Percentiles rank a stretch among this genome's conserved stretches.
These are phyloP conservation scores for Margaritispora aquatica DNA, from an alignment of 495 filamentous ascomycete genomes.

Conservation along the genomic window DNA sequence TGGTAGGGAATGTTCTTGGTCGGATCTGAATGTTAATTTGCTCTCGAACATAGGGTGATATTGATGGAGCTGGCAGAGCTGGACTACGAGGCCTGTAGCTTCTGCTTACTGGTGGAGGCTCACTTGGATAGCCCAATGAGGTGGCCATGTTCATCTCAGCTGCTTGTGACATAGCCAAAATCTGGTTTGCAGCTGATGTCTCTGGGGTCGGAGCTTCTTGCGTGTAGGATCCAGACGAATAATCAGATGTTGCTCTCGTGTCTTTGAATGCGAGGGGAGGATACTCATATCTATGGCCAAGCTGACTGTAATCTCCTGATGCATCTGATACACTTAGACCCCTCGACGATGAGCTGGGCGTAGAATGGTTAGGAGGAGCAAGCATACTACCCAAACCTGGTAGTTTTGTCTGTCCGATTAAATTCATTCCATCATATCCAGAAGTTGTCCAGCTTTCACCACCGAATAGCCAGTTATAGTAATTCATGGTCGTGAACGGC, in stretches of 20 bases:
- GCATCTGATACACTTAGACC: slow-evolving; percentile 1
- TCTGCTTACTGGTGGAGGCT: background rate
- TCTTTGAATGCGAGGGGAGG: background rate
- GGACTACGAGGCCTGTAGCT: background rate
- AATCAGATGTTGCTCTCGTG: background rate
- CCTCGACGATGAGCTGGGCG: background rate
- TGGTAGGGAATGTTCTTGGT: slow-evolving; percentile 20
- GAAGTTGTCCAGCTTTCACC: slow-evolving; percentile 18
- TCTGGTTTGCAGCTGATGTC: slow-evolving; percentile 15
- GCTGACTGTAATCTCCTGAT: slow-evolving; percentile 4
- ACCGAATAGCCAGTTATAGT: slow-evolving; percentile 54
- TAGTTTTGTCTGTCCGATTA: background rate
- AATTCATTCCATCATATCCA: background rate
- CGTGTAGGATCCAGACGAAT: background rate
- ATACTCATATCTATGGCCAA: background rate
- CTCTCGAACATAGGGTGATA: background rate
- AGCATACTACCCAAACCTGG: background rate
- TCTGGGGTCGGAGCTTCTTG: slow-evolving; percentile 2
- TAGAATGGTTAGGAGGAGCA: background rate
- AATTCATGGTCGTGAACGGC: slow-evolving; percentile 48
- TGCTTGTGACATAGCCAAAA: slow-evolving; percentile 12
- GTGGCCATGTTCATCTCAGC: slow-evolving; percentile 1
- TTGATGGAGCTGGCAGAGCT: background rate
- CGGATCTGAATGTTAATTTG: background rate
- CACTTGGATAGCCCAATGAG: slow-evolving; percentile 4